Conservation (phyloP, 2,329 filamentous ascomycete species). For the Ophiostoma ips region DNA sequence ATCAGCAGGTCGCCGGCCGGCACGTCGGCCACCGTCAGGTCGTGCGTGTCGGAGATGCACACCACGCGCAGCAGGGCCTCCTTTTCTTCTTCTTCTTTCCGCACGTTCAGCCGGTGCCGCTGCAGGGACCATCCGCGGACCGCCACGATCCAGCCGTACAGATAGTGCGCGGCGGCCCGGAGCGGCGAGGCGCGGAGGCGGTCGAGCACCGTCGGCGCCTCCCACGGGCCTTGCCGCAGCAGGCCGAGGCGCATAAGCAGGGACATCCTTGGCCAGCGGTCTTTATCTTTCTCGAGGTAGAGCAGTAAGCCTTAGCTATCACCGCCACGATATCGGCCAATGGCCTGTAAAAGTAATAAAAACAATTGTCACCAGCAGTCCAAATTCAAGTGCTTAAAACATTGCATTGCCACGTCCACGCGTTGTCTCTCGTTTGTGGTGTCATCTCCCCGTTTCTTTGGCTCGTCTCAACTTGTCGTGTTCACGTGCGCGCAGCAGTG, state of each 20-base stretch:
- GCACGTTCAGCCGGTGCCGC: not conserved
- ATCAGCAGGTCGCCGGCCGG: slow-evolving; percentile 75
- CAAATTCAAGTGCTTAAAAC: not conserved
- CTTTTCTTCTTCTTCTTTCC: not conserved
- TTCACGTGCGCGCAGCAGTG: not conserved
- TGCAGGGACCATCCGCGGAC: slow-evolving; percentile 33
- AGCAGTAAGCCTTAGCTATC: not conserved
- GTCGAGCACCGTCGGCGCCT: slow-evolving; percentile 38
- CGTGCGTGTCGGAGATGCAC: slow-evolving; percentile 84
- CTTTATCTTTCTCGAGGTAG: not conserved
- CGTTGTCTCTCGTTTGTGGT: not conserved
- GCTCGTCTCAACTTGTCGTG: not conserved
- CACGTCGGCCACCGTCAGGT: slow-evolving; percentile 40
- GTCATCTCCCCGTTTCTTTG: not conserved
- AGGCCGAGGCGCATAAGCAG: slow-evolving; percentile 10
- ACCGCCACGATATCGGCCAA: not conserved
- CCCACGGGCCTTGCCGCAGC: slow-evolving; percentile 11
- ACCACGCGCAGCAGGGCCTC: slow-evolving; percentile 55
- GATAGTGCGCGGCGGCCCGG: slow-evolving; percentile 42
- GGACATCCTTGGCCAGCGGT: not conserved
- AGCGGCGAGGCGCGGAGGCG: slow-evolving; percentile 56
- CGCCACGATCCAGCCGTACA: slow-evolving; percentile 51
- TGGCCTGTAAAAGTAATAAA: not conserved
- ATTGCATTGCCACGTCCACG: not conserved
- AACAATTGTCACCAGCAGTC: too few relatives aligned